Conservation (phyloP, 768 basidiomycete species). For the Coprinellus micaceus region DNA sequence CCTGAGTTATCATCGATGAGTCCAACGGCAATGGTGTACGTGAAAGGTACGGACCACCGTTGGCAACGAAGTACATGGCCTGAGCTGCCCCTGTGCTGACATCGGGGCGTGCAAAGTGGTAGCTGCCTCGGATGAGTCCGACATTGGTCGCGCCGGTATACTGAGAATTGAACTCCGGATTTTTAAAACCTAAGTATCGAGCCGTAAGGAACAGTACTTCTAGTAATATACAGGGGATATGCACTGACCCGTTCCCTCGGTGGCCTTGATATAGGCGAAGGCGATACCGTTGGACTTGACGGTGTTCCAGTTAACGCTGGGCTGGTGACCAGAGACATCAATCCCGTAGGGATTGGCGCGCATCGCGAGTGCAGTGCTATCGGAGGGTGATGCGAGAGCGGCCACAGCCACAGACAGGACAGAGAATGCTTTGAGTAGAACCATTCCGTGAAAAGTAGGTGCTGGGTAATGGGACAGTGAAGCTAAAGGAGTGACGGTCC, state of each 20-base stretch:
- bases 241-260: slow-evolving; percentile 53
- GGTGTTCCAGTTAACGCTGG: slow-evolving; percentile 46
- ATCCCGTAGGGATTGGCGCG: slow-evolving; percentile 51
- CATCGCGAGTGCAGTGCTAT: too few relatives aligned
- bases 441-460: too few relatives aligned
- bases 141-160: slow-evolving; percentile 55
- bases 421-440: too few relatives aligned
- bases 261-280: slow-evolving; percentile 67
- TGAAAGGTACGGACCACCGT: slow-evolving; percentile 43
- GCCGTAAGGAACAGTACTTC: not conserved
- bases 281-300: slow-evolving; percentile 48
- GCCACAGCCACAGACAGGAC: too few relatives aligned
- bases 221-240: not conserved
- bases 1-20: slow-evolving; percentile 28
- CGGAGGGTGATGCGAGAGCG: too few relatives aligned
- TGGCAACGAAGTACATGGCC: slow-evolving; percentile 53
- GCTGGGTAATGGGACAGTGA: too few relatives aligned
- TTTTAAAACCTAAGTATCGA: slow-evolving; percentile 32
- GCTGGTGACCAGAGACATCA: slow-evolving; percentile 53
- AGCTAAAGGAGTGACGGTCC: too few relatives aligned
- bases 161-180: slow-evolving; percentile 44
- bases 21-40: not conserved
- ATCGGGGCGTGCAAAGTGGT: slow-evolving; percentile 60
- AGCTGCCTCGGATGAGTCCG: slow-evolving; percentile 55
- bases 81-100: slow-evolving; percentile 52